Evolutionary conservation across 768 basidiomycete species (phyloP).

Genomic region (Megacollybia marginata): DNA sequence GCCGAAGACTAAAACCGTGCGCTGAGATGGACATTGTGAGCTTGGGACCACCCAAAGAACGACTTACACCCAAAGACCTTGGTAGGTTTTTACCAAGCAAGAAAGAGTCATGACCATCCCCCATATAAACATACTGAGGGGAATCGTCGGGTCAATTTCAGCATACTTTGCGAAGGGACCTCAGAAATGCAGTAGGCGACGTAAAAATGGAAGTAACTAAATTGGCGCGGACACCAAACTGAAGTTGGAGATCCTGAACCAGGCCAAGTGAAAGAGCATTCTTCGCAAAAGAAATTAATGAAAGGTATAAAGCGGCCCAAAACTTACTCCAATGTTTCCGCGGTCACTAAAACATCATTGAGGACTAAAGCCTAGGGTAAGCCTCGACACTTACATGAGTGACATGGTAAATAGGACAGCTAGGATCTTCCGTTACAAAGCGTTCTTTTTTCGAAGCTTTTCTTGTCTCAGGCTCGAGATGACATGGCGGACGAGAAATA

Average conservation of each 20-base stretch:
- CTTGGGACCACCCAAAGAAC: background rate
- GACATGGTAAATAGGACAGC: background rate
- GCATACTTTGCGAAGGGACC: background rate
- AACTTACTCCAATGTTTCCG: background rate
- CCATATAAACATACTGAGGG: background rate
- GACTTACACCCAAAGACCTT: background rate
- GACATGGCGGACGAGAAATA: background rate
- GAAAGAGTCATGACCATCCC: background rate
- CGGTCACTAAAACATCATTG: background rate
- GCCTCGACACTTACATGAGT: background rate
- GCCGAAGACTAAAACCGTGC: background rate
- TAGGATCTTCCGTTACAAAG: background rate
- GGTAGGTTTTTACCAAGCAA: background rate
- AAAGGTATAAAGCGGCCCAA: background rate
- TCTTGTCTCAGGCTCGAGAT: background rate
- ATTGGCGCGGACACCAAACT: background rate
- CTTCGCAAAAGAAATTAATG: background rate
- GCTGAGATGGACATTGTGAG: background rate
- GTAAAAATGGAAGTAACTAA: background rate
- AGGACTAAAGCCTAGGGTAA: background rate
- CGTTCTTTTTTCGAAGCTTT: background rate
- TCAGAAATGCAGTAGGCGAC: background rate
- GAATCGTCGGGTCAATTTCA: constrained; percentile 1
- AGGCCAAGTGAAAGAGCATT: background rate
- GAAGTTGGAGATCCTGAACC: background rate